phyloP scores from a whole-genome alignment of 2,329 filamentous ascomycete genomes.

The Ciborinia camelliae region DNA sequence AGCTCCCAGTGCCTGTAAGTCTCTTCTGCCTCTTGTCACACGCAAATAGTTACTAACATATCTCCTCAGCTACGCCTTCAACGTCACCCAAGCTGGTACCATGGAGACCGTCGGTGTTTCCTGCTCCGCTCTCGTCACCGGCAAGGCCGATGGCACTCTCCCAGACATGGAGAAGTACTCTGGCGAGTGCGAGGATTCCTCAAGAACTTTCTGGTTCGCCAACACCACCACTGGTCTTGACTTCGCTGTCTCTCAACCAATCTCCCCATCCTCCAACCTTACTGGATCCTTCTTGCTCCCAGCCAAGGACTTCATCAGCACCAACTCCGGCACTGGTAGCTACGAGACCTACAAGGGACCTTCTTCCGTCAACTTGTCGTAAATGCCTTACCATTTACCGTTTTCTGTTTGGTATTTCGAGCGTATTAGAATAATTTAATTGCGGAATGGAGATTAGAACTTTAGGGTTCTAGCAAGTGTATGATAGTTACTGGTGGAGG shows the following conservation, averaged over 20 bases:
- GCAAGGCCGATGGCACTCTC: background rate
- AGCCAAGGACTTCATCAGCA: rapidly evolving
- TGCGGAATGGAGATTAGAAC: too few relatives aligned
- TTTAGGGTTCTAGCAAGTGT: too few relatives aligned
- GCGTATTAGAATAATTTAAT: too few relatives aligned
- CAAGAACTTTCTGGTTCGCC: background rate
- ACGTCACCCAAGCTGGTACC: background rate
- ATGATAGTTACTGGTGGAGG: too few relatives aligned
- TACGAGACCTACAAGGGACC: background rate
- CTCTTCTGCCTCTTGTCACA: too few relatives aligned
- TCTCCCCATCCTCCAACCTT: background rate
- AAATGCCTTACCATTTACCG: background rate
- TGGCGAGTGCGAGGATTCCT: background rate
- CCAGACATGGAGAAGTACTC: background rate
- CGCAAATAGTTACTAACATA: background rate
- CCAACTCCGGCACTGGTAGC: background rate
- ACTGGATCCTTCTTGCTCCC: background rate
- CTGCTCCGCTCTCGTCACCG: background rate
- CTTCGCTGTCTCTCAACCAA: background rate
- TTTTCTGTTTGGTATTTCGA: too few relatives aligned
- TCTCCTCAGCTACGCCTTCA: background rate
- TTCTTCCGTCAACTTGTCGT: background rate
- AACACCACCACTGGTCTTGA: background rate
- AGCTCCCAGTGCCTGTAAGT: background rate
- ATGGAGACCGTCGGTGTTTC: background rate